Percentiles rank a stretch among this genome's conserved stretches.
Conservation (phyloP, 495 filamentous ascomycete species). For the Endocarpon pusillum region DNA sequence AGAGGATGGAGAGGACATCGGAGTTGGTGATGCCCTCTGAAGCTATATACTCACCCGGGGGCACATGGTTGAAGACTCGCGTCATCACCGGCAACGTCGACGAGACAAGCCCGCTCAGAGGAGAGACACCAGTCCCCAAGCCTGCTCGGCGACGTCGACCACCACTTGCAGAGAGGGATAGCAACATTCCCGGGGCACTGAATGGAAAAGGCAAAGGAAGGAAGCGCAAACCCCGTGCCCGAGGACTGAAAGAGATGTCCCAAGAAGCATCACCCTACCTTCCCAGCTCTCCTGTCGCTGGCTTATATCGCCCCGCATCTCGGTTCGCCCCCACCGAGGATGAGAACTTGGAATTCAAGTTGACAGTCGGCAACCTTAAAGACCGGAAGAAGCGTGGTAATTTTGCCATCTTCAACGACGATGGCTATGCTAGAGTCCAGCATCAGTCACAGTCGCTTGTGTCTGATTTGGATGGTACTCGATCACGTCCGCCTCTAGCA, state of each 20-base stretch:
- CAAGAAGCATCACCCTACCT: too few relatives aligned
- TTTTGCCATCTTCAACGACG: conserved; percentile 24
- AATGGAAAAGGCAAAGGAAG: too few relatives aligned
- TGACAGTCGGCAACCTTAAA: conserved; percentile 13
- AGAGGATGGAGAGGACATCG: conserved; percentile 53
- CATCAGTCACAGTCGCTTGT: too few relatives aligned
- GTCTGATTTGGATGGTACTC: too few relatives aligned
- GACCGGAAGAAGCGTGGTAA: conserved; percentile 10
- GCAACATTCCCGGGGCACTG: too few relatives aligned
- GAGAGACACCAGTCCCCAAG: conserved; percentile 29
- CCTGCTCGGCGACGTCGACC: conserved; percentile 12
- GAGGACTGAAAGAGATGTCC: neutral
- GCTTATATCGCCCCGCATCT: neutral
- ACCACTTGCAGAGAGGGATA: conserved; percentile 15
- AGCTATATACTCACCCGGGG: conserved; percentile 41
- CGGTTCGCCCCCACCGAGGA: conserved; percentile 5
- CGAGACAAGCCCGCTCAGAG: conserved; percentile 31
- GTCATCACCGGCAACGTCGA: conserved; percentile 39
- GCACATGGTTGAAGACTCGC: conserved; percentile 34
- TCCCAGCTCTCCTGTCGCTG: too few relatives aligned
- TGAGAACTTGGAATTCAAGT: conserved; percentile 17
- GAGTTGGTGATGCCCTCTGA: conserved; percentile 51
- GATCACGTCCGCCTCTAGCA: too few relatives aligned
- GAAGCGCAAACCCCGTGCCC: neutral
- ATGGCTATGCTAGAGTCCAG: too few relatives aligned